Evolutionary conservation across 2,329 filamentous ascomycete genomes (phyloP).

Genomic region (Fusarium lateritium): DNA sequence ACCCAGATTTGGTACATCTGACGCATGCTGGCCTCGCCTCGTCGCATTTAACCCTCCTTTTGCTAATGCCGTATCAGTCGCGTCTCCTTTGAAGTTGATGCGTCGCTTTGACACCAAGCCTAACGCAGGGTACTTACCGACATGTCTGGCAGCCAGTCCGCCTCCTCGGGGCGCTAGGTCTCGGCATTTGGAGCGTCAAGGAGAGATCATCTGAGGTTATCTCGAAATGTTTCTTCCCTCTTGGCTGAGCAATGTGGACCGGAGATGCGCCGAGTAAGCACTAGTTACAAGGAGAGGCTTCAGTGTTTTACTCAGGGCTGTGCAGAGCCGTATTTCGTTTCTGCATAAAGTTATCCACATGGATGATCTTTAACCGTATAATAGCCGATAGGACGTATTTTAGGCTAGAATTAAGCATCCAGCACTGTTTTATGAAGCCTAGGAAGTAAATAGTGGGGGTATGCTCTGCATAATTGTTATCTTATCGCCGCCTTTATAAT

Average conservation of each 20-base stretch:
- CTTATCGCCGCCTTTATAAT: not conserved
- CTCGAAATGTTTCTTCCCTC: not conserved
- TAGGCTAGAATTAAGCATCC: too few relatives aligned
- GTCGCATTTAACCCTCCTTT: slow-evolving; percentile 25
- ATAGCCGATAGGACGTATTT: too few relatives aligned
- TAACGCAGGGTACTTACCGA: not conserved
- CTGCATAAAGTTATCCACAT: not conserved
- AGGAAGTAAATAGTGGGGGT: too few relatives aligned
- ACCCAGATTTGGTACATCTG: slow-evolving; percentile 12
- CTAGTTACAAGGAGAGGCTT: not conserved
- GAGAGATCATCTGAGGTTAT: not conserved
- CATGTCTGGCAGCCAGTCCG: slow-evolving; percentile 24
- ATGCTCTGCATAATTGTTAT: not conserved
- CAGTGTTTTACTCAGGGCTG: rapidly evolving
- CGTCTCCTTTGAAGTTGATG: rapidly evolving
- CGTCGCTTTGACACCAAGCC: too few relatives aligned
- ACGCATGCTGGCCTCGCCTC: slow-evolving; percentile 7
- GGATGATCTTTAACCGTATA: too few relatives aligned
- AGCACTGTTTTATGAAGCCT: too few relatives aligned
- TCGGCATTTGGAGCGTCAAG: not conserved
- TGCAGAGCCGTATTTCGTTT: too few relatives aligned
- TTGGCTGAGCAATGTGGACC: not conserved
- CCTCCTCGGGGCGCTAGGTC: slow-evolving; percentile 9
- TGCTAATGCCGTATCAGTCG: not conserved
- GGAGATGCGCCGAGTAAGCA: slow-evolving; percentile 13